Base-by-base conservation (phyloP, 2,329 filamentous ascomycete genomes). In the Colletotrichum tropicicola region DNA sequence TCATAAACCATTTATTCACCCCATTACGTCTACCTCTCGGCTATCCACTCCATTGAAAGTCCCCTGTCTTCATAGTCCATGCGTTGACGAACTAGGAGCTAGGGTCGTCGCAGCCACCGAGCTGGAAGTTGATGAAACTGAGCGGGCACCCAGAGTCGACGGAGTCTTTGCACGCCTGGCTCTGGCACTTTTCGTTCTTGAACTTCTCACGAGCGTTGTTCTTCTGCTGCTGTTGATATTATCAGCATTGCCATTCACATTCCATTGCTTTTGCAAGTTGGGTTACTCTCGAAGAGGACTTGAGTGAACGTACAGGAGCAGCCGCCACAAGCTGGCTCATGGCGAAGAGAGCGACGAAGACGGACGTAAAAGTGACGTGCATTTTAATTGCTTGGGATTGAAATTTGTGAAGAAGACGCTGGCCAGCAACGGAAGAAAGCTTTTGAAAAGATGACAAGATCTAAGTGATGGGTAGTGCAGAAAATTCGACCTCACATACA, bases 81-180 rank as follows among this genome's bases (percentile, higher is more conserved):
- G 19, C 10, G 32, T 43, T 43, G 30, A 28, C 30, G 45, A 51
- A 37, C 28, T 10, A 62, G 7, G 9, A 25, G 25, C 44, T 49
- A 6, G 59, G 59, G 32, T 62, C 59, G 19, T 62, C 59, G 21
- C 59, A 62, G 27, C 59, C 59, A 4, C 59, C 59, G 4, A 51
- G 59, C 5, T 4, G 25, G 12, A 62, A 62, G 37, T 57, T 62
- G 6, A 62, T 44, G 32, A 9, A n/a, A 32, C 19, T 43, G 19
- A 51, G 59, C 6, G 52, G 35, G 25, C 59, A 62, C 6, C 59
- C 59, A 2, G 51, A 49, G 21, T 62, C 52, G 2, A 57, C 59
- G 2, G 51, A 56, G 19, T 49, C 59, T 5, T 12, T 49, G 35
- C 52, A 62, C 3, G 59, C 52, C 19, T 62, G 59, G 59, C 59